These are phyloP conservation scores for Penicillium paneum DNA, from an alignment of 2,329 filamentous ascomycete species.

Conservation along the genomic window DNA sequence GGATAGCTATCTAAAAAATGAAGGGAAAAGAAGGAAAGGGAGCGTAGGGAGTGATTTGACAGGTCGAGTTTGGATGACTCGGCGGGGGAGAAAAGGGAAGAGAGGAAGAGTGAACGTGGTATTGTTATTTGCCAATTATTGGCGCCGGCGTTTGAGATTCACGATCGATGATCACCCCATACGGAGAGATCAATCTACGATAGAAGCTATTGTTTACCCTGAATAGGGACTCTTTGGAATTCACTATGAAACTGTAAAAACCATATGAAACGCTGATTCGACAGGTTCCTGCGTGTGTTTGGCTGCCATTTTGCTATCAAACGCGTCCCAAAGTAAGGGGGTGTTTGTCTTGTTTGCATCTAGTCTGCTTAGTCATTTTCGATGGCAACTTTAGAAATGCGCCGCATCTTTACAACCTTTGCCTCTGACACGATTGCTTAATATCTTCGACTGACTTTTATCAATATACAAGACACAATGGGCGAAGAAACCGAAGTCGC, in stretches of 20 bases:
- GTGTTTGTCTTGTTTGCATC: slow-evolving; percentile 7
- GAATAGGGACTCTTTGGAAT: not conserved
- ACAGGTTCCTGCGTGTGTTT: not conserved
- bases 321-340: slow-evolving; percentile 6
- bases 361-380: not conserved
- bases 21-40: slow-evolving; percentile 14
- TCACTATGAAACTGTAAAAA: not conserved
- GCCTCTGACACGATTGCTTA: not conserved
- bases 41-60: slow-evolving; percentile 24
- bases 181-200: not conserved
- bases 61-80: slow-evolving; percentile 30
- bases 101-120: slow-evolving; percentile 11
- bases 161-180: not conserved
- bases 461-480: slow-evolving; percentile 11
- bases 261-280: not conserved
- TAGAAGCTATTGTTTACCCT: not conserved
- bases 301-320: not conserved
- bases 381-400: not conserved
- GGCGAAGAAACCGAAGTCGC: slow-evolving; percentile 28
- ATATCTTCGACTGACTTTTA: not conserved
- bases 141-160: slow-evolving; percentile 21
- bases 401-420: not conserved
- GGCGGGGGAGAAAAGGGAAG: slow-evolving; percentile 34
- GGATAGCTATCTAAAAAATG: slow-evolving; percentile 8
- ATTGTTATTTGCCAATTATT: slow-evolving; percentile 17